A percentile compares a stretch with the other conserved stretches of the same genome.
These are phyloP conservation scores for Jimgerdemannia lactiflua DNA, from an alignment of 192 early-diverging fungal species.

Conservation along the genomic window DNA sequence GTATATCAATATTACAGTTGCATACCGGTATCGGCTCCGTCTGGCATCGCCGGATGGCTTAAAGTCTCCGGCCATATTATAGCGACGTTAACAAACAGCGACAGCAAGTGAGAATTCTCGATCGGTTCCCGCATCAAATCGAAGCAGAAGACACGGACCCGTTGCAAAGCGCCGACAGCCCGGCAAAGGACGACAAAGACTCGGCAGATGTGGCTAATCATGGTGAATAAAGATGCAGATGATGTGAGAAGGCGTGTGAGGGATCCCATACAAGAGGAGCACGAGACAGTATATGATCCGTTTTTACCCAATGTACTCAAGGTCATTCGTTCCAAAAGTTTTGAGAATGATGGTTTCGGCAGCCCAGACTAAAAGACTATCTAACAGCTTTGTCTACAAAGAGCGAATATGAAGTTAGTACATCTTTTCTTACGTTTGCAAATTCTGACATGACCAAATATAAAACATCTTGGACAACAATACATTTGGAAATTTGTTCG, in stretches of 20 bases:
- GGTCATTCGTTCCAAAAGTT: background rate
- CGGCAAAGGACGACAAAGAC: background rate
- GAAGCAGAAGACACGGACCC: background rate
- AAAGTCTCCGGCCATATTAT: background rate
- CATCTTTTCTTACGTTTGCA: too few relatives aligned
- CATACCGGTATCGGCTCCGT: background rate
- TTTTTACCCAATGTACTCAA: background rate
- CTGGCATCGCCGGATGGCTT: background rate
- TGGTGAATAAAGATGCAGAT: background rate
- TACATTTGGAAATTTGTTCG: background rate
- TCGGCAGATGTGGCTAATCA: background rate
- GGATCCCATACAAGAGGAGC: too few relatives aligned
- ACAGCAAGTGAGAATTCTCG: background rate
- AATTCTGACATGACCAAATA: too few relatives aligned
- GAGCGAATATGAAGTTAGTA: background rate
- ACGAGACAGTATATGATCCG: too few relatives aligned
- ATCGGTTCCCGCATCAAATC: slow-evolving; percentile 1
- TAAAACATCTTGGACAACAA: background rate
- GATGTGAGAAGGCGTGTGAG: background rate
- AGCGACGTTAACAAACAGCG: background rate
- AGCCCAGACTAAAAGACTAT: background rate
- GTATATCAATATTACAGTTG: background rate
- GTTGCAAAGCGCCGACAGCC: background rate
- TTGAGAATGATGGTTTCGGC: background rate
- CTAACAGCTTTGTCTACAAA: background rate